Conservation (phyloP, 2,329 filamentous ascomycete species). For the Microdochium nivale region DNA sequence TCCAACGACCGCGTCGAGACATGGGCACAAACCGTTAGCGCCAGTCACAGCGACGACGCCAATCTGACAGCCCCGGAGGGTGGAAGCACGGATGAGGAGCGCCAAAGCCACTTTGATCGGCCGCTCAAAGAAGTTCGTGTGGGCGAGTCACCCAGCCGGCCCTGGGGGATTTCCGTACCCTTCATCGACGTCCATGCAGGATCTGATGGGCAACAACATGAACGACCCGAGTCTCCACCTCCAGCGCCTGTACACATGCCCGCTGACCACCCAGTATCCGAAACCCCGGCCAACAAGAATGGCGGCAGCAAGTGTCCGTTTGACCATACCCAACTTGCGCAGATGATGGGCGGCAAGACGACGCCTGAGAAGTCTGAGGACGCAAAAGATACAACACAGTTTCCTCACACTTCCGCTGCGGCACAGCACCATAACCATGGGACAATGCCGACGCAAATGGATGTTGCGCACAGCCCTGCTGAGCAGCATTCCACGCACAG, state of each 20-base stretch:
- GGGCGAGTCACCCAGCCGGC: constrained; percentile 84
- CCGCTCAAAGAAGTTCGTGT: constrained; percentile 84
- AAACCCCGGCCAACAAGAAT: constrained; percentile 11
- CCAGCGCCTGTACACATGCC: constrained; percentile 48
- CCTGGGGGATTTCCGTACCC: constrained; percentile 86
- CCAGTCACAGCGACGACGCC: constrained; percentile 25
- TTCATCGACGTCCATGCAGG: constrained; percentile 32
- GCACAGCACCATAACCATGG: constrained; percentile 9
- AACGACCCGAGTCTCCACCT: constrained; percentile 44
- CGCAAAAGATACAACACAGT: not conserved
- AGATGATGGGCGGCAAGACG: constrained; percentile 19
- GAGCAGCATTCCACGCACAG: constrained; percentile 7
- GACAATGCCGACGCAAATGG: constrained; percentile 9
- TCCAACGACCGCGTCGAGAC: constrained; percentile 69
- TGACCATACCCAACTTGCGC: constrained; percentile 36
- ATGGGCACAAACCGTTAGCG: constrained; percentile 75
- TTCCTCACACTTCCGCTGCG: not conserved
- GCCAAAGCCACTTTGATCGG: constrained; percentile 72
- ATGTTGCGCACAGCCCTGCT: constrained; percentile 8
- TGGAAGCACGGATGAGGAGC: constrained; percentile 42
- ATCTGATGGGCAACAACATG: constrained; percentile 18
- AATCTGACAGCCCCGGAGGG: constrained; percentile 30
- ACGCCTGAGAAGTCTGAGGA: constrained; percentile 7
- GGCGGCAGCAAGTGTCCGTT: constrained; percentile 48
- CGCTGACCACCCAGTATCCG: constrained; percentile 16